These are phyloP conservation scores for Vaccinium myrtillus DNA, from an alignment of 148 eudicot species.

Conservation along the genomic window DNA sequence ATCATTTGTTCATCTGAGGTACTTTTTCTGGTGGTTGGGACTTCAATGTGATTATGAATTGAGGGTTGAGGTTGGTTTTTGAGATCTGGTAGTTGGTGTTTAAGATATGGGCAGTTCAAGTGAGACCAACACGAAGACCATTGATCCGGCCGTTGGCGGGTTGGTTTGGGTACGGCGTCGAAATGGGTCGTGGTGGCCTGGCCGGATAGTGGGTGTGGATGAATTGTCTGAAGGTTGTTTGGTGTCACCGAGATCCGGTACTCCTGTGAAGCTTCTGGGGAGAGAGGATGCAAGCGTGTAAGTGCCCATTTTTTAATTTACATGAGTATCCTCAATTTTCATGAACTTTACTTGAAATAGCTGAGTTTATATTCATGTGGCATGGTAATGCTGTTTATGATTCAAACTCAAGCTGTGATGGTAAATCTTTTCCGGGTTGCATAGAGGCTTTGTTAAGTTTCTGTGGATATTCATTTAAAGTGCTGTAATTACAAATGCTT, in stretches of 20 bases:
- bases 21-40: neutral
- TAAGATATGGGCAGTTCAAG: slow-evolving; percentile 32
- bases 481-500: neutral
- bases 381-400: neutral
- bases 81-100: slow-evolving; percentile 8
- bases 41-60: slow-evolving; percentile 10
- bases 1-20: slow-evolving; percentile 11
- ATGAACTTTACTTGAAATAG: neutral
- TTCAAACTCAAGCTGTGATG: neutral
- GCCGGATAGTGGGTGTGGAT: slow-evolving; percentile 53
- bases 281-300: slow-evolving; percentile 79
- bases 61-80: slow-evolving; percentile 23
- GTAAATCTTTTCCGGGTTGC: neutral
- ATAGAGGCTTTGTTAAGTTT: neutral
- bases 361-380: neutral
- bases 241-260: slow-evolving; percentile 48
- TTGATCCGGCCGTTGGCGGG: slow-evolving; percentile 54
- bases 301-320: slow-evolving; percentile 32
- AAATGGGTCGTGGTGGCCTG: slow-evolving; percentile 95
- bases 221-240: slow-evolving; percentile 43
- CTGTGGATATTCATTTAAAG: neutral
- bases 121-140: slow-evolving; percentile 31
- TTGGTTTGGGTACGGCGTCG: slow-evolving; percentile 80
- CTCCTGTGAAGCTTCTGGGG: slow-evolving; percentile 76
- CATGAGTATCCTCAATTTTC: neutral